Conservation (phyloP, 108 stramenopile genomes). For the Nannochloropsis oceanica region DNA sequence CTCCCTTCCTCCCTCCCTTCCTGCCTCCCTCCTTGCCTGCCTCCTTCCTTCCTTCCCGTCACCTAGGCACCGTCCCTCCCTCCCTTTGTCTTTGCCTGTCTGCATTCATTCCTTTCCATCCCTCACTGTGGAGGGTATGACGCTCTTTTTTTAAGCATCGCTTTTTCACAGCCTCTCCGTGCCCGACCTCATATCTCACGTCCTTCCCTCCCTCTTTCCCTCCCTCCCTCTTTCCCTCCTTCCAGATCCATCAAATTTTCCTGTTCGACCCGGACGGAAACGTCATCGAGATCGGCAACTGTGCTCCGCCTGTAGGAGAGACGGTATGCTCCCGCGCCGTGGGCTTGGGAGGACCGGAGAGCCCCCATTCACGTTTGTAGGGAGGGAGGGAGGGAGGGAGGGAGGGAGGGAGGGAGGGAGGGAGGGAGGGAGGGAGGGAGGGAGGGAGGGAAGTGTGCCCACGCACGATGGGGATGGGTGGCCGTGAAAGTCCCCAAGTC, state of each 20-base stretch:
- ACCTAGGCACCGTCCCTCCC: no score
- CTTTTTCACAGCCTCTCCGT: no score
- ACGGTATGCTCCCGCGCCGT: neutral
- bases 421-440: no score
- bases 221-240: neutral
- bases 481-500: no score
- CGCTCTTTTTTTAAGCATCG: no score
- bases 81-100: neutral
- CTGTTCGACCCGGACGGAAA: conserved; percentile 25
- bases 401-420: neutral
- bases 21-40: no score
- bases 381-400: neutral
- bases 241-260: conserved; percentile 4
- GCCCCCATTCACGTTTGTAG: neutral
- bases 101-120: no score
- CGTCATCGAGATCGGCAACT: conserved; percentile 16
- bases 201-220: neutral
- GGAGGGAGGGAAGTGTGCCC: no score
- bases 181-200: neutral
- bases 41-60: no score
- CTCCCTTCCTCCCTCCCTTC: no score
- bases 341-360: neutral
- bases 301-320: conserved; percentile 8
- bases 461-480: no score
- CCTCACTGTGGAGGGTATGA: no score